Conservation (phyloP, 2,329 filamentous ascomycete species). For the Trichoderma sp. region DNA sequence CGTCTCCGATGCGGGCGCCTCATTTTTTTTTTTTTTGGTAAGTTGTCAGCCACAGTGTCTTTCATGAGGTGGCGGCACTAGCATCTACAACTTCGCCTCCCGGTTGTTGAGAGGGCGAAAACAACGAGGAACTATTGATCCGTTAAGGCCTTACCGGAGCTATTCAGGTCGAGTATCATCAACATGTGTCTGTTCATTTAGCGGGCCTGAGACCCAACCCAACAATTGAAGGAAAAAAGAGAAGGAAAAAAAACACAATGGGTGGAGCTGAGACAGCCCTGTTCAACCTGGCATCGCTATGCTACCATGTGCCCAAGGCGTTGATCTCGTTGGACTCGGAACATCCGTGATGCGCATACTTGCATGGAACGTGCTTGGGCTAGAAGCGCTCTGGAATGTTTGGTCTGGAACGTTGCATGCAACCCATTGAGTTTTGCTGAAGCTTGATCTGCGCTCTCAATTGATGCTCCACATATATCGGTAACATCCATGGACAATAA, state of each 20-base stretch:
- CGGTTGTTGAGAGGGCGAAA: background rate
- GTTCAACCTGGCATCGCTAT: background rate
- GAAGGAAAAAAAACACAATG: background rate
- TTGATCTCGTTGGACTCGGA: background rate
- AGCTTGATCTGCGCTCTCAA: background rate
- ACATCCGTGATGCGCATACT: background rate
- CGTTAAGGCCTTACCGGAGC: background rate
- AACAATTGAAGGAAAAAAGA: background rate
- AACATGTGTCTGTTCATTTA: background rate
- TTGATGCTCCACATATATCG: background rate
- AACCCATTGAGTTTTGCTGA: background rate
- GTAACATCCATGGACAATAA: background rate
- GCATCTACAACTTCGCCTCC: background rate
- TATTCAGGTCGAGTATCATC: background rate
- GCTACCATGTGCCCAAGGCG: background rate
- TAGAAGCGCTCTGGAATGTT: constrained; percentile 6
- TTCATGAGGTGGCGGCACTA: background rate
- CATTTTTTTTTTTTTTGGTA: background rate
- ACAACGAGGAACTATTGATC: background rate
- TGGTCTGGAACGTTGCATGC: background rate
- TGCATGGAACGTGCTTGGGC: background rate
- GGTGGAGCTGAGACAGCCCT: constrained; percentile 6
- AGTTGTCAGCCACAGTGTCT: background rate
- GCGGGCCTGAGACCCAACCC: background rate
- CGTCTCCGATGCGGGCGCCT: constrained; percentile 13